Evolutionary conservation across 495 filamentous ascomycete species (phyloP).

Genomic region (Diplogelasinospora grovesii): DNA sequence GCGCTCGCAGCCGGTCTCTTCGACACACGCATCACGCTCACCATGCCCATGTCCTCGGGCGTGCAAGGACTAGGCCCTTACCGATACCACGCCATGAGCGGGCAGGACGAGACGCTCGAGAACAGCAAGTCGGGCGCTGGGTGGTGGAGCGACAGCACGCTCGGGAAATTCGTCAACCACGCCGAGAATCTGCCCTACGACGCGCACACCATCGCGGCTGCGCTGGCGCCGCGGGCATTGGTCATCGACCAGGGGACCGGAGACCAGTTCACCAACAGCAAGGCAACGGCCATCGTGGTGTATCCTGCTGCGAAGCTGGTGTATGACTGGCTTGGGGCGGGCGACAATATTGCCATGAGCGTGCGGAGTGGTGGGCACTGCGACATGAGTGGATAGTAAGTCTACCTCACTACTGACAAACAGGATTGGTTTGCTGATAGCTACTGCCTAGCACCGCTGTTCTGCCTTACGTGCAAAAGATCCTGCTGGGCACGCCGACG

Average conservation of each 20-base stretch:
- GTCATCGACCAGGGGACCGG: conserved; percentile 44
- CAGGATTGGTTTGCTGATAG: too few species aligned
- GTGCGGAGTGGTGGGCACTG: conserved; percentile 44
- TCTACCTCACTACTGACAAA: conserved; percentile 13
- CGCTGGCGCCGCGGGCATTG: conserved; percentile 46
- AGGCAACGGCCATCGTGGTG: conserved; percentile 42
- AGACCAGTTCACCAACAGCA: conserved; percentile 45
- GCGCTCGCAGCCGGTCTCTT: conserved; percentile 47
- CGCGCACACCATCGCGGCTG: conserved; percentile 47
- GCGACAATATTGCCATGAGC: conserved; percentile 43
- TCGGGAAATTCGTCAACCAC: conserved; percentile 45
- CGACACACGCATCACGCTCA: conserved; percentile 46
- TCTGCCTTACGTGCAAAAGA: conserved; percentile 44
- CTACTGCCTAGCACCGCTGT: conserved; percentile 36
- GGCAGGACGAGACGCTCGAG: conserved; percentile 48
- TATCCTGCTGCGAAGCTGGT: conserved; percentile 47
- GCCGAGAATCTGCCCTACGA: conserved; percentile 44
- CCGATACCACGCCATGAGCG: conserved; percentile 43
- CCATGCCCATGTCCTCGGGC: conserved; percentile 50
- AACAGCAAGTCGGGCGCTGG: conserved; percentile 48
- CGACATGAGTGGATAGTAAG: conserved; percentile 44
- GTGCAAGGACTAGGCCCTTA: conserved; percentile 48
- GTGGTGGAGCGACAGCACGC: conserved; percentile 44
- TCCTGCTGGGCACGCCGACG: conserved; percentile 40
- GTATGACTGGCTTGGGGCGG: conserved; percentile 45